Percentiles rank a stretch among this genome's conserved stretches.
These are phyloP conservation scores for Triticum timopheevii DNA, from an alignment of 176 grass and related monocot species.

Conservation along the genomic window DNA sequence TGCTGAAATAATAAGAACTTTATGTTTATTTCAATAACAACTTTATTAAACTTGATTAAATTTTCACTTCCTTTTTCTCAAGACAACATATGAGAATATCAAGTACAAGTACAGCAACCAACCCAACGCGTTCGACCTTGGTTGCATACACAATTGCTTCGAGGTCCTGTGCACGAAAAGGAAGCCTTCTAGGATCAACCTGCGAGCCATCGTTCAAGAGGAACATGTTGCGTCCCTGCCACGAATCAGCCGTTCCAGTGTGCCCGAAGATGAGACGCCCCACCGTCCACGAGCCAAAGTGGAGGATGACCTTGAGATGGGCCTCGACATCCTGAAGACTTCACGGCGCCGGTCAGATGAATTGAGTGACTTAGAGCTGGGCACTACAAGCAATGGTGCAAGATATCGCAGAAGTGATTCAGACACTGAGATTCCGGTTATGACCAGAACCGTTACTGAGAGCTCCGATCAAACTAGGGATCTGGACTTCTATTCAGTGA, in stretches of 20 bases:
- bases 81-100: conserved; percentile 78
- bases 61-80: conserved; percentile 25
- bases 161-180: conserved; percentile 59
- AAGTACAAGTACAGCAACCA: conserved; percentile 54
- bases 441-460: not conserved
- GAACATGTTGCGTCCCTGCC: conserved; percentile 32
- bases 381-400: conserved; percentile 39
- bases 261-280: conserved; percentile 33
- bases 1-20: not conserved
- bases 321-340: conserved; percentile 51
- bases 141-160: conserved; percentile 49
- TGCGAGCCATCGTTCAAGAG: conserved; percentile 55
- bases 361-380: conserved; percentile 39
- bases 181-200: conserved; percentile 64
- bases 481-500: conserved; percentile 4
- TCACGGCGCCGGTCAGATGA: conserved; percentile 35
- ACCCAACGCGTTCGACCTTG: conserved; percentile 40
- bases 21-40: not conserved
- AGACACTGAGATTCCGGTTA: conserved; percentile 43
- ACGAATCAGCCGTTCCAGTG: conserved; percentile 19
- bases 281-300: conserved; percentile 59
- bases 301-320: conserved; percentile 73
- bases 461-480: not conserved
- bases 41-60: conserved; percentile 5
- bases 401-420: conserved; percentile 23